Evolutionary conservation across 306 rosid genomes (phyloP), one percentile per base, ranked within the genome.

Genomic region (Dalbergia cultrata): DNA sequence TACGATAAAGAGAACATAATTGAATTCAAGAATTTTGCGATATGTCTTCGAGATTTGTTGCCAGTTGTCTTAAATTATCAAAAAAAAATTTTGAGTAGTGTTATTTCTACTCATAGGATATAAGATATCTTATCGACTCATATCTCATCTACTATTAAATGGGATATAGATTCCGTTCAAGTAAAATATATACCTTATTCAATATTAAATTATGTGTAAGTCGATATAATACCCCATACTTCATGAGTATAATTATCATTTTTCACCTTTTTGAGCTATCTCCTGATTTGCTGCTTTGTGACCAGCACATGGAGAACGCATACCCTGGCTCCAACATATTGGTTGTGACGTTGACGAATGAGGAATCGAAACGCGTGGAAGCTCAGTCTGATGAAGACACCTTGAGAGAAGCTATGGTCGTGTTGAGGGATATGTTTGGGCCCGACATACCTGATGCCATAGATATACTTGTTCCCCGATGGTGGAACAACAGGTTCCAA

Each of bases 261-360:
- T n/a, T n/a, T n/a, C n/a, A n/a, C n/a, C 31, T 26, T 26, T 26
- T 26, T 26, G 31, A 26, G 33, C 50, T 79, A 81, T 44, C 43
- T 81, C 60, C 85, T 88, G 79, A 85, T 86, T 66, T 81, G 62
- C 18, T n/a, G 39, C 66, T 79, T n/a, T 83, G 87, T 89, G 70
- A 86, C 67, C 93, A 95, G 99, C 94, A 93, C 93, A 95, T 95
- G 99, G 99, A 95, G 68, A 90, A 89, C 66, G 99, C 99, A 56
- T 93, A 88, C 81, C 97, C 99, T 71, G 98, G 97, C 66, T 95
- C 99, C 83, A 93, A 93, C 80, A 89, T 95, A 76, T 81, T 95
- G 75, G 99, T 95, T 5, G 98, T 95, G 84, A 95, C 99, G n/a
- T 76, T 93, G 89, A 95, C 99, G 0, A 95, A 95, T 80, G 98